Evolutionary conservation across 78 protist species (phyloP), one percentile per base, ranked within the genome.

Genomic region (Speleostelium caveatum): DNA sequence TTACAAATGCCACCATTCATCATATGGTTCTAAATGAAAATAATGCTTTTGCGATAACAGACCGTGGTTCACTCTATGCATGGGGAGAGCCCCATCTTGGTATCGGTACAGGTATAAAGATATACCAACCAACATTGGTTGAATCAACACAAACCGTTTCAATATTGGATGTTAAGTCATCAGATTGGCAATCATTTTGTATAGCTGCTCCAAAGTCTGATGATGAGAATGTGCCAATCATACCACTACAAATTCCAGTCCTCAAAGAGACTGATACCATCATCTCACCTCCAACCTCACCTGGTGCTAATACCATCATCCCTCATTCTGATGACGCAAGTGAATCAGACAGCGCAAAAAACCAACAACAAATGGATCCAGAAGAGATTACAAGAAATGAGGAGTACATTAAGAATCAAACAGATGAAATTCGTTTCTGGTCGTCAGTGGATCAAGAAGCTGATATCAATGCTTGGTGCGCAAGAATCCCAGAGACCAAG

Each of bases 361-460:
- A 60, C 5, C 12, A 7, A 16, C 53, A 45, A 45, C 53, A 45
- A 45, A 63, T 55, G 26, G 24, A 41, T 24, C 62, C 53, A 6
- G 79, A 73, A 36, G 79, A 73, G 6, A 73, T 73, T 36, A 28
- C 41, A 12, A 24, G 16, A 55, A 61, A 73, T 36, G 79, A 73
- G 33, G 65, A 73, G 45, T 73, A 36, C 30, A 51, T 73, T 12
- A 73, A 73, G 39, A 56, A 35, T 4, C 60, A 49, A 12, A 73
- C 79, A 1, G 79, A 73, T 22, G 79, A 73, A 36, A 63, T 73
- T 24, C 49, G 53, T 21, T 73, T 73, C 41, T 73, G 79, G 79
- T 30, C 17, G 32, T 4, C 26, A 5, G 36, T 73, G 1, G 79
- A 73, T 14, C 14, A 14, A 36, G 79, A 73, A 6, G 55, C 33